phyloP scores from a whole-genome alignment of 257 asterid genomes.

The Solanum etuberosum region DNA sequence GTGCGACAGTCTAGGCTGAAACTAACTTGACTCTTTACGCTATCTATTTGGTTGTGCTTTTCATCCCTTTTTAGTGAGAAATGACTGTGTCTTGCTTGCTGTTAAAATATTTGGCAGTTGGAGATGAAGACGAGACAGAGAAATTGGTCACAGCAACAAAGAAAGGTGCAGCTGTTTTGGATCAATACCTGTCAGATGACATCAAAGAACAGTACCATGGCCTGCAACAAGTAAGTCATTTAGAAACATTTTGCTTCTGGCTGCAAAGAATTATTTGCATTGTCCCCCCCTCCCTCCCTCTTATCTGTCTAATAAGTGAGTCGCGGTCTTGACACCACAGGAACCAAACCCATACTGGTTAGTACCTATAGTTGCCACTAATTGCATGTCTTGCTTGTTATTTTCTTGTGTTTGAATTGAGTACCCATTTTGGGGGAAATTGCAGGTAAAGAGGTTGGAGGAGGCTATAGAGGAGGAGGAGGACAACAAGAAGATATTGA shows the following conservation, averaged over 20 bases:
- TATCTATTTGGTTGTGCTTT: background rate
- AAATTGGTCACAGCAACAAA: conserved; percentile 49
- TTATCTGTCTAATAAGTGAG: background rate
- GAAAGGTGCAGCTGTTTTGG: conserved; percentile 84
- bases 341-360: conserved; percentile 60
- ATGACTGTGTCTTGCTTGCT: background rate
- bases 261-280: background rate
- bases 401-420: background rate
- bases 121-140: conserved; percentile 26
- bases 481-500: conserved; percentile 18
- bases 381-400: background rate
- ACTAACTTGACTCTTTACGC: background rate
- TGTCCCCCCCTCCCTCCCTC: background rate
- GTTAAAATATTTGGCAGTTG: background rate
- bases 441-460: conserved; percentile 67
- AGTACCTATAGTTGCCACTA: background rate
- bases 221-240: conserved; percentile 50
- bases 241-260: background rate
- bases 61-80: background rate
- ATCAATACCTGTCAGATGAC: conserved; percentile 59
- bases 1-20: background rate
- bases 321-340: conserved; percentile 71
- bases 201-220: conserved; percentile 71
- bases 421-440: background rate
- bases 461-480: conserved; percentile 27